Conservation (phyloP, 2,329 filamentous ascomycete genomes). For the Coleophoma crateriformis region DNA sequence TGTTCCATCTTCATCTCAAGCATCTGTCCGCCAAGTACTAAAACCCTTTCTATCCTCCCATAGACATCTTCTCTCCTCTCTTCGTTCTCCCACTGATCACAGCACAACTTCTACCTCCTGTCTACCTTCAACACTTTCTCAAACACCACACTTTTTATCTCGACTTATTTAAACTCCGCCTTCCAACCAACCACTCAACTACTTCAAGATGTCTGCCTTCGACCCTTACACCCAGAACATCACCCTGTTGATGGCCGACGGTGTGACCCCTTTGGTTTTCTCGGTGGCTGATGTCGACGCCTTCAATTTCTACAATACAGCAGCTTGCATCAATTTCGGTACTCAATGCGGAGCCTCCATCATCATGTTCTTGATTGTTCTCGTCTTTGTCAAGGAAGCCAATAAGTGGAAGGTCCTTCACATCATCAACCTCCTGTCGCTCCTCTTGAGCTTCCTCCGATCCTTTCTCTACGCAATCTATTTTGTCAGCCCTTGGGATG, state of each 20-base stretch:
- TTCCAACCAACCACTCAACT: neutral
- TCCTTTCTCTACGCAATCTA: slow-evolving; percentile 41
- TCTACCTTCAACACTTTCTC: too few species aligned
- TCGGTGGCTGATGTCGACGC: slow-evolving; percentile 36
- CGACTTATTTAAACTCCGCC: neutral
- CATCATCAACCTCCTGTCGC: slow-evolving; percentile 50
- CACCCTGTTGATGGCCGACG: slow-evolving; percentile 38
- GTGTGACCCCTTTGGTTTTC: slow-evolving; percentile 31
- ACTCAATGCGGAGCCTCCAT: slow-evolving; percentile 54
- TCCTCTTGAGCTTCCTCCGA: slow-evolving; percentile 48
- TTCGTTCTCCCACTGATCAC: neutral
- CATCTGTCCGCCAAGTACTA: neutral
- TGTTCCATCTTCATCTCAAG: neutral
- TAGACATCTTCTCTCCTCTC: neutral
- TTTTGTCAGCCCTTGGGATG: slow-evolving; percentile 43
- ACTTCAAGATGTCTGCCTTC: slow-evolving; percentile 27
- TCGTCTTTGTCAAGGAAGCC: slow-evolving; percentile 50
- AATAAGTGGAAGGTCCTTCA: slow-evolving; percentile 56
- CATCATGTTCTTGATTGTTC: slow-evolving; percentile 49
- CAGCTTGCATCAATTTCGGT: slow-evolving; percentile 49
- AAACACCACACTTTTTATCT: neutral
- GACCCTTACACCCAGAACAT: slow-evolving; percentile 47
- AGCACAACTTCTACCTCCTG: neutral
- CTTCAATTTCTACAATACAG: slow-evolving; percentile 39
- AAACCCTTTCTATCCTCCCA: neutral